Percentiles rank a stretch among this genome's conserved stretches.
Conservation (phyloP, 164 flowering plant species). For the Vitis cinerea region DNA sequence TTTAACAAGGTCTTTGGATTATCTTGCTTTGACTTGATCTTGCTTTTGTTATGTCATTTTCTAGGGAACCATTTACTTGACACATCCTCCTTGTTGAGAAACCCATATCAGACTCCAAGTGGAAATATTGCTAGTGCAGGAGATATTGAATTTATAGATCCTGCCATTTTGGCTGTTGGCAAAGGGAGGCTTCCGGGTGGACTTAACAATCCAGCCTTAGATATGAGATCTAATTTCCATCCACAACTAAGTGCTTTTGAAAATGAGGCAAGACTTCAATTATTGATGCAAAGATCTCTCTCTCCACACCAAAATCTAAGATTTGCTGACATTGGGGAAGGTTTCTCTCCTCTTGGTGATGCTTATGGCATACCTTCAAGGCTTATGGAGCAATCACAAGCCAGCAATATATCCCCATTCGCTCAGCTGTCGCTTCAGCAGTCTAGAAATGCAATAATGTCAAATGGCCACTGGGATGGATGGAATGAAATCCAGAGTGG, state of each 20-base stretch:
- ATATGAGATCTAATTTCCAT: conserved; percentile 44
- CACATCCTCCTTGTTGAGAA: conserved; percentile 38
- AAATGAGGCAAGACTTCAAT: conserved; percentile 64
- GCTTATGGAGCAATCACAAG: conserved; percentile 57
- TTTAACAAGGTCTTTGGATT: background rate
- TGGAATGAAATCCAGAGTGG: conserved; percentile 66
- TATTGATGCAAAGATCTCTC: conserved; percentile 68
- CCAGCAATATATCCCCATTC: conserved; percentile 44
- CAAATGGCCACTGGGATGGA: conserved; percentile 74
- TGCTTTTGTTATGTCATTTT: background rate
- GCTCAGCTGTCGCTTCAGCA: conserved; percentile 57
- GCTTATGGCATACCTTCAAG: conserved; percentile 49
- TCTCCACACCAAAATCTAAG: conserved; percentile 56
- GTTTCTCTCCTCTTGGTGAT: conserved; percentile 42
- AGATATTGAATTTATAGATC: conserved; percentile 68
- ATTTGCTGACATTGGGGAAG: conserved; percentile 46
- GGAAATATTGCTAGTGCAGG: conserved; percentile 35
- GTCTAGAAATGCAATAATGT: conserved; percentile 46
- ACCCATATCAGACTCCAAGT: conserved; percentile 38
- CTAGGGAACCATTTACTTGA: conserved; percentile 45
- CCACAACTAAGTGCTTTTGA: conserved; percentile 47
- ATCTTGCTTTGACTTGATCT: background rate
- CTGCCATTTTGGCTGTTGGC: conserved; percentile 85
- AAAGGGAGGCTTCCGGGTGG: conserved; percentile 66
- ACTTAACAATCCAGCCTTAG: conserved; percentile 42